Evolutionary conservation across 257 asterid species (phyloP).

Genomic region (Thymus mandschuricus): DNA sequence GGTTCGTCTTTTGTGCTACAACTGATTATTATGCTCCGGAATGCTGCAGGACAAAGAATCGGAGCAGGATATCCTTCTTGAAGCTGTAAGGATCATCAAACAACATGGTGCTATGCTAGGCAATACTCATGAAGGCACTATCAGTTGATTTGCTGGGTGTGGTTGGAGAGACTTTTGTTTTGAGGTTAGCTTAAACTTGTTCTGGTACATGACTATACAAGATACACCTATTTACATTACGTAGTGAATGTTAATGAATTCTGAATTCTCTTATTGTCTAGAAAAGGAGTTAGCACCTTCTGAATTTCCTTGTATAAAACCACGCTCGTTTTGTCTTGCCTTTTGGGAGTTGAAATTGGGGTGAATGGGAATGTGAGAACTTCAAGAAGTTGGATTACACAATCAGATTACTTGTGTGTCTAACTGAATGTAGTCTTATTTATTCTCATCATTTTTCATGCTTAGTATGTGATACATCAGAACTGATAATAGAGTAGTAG

Average conservation of each 20-base stretch:
- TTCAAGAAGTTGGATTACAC: background rate
- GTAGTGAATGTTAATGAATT: conserved; percentile 13
- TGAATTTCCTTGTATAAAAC: background rate
- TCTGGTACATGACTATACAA: conserved; percentile 14
- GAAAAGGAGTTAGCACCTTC: background rate
- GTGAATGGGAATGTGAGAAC: background rate
- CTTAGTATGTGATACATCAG: too few species aligned
- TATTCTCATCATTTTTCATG: too few species aligned
- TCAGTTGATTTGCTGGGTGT: conserved; percentile 19
- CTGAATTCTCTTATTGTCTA: conserved; percentile 15
- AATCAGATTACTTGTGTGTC: too few species aligned
- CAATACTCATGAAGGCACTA: conserved; percentile 39
- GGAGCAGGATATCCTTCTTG: conserved; percentile 76
- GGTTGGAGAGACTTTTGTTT: background rate
- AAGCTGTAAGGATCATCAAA: conserved; percentile 70
- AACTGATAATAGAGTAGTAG: too few species aligned
- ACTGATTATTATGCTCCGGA: conserved; percentile 26
- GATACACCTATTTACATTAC: background rate
- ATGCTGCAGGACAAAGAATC: conserved; percentile 64
- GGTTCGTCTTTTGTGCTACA: conserved; percentile 10
- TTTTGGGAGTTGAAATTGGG: background rate
- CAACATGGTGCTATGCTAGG: conserved; percentile 71
- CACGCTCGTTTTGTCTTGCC: background rate
- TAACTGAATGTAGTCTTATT: too few species aligned
- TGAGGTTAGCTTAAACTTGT: conserved; percentile 13